These are phyloP conservation scores for Exophiala dermatitidis DNA, from an alignment of 2,329 filamentous ascomycete genomes.

Conservation along the genomic window DNA sequence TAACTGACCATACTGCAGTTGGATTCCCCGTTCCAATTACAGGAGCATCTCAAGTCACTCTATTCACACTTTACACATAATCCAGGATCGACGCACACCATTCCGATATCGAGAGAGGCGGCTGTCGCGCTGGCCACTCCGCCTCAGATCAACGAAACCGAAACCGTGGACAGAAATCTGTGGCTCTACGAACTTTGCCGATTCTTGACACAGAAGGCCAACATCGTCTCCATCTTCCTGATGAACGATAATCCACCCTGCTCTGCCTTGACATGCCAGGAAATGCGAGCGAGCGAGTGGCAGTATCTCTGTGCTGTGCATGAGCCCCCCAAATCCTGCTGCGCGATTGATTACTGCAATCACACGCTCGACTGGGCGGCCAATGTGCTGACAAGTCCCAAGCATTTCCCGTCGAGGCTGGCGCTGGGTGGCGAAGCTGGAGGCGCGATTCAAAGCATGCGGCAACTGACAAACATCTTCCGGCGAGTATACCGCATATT, in stretches of 20 bases:
- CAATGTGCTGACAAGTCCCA: constrained; percentile 86
- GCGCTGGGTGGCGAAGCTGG: constrained; percentile 45
- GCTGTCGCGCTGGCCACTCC: constrained; percentile 71
- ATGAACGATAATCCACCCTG: constrained; percentile 87
- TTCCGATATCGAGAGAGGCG: constrained; percentile 67
- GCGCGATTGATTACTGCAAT: constrained; percentile 97
- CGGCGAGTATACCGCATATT: constrained; percentile 92
- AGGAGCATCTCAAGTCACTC: constrained; percentile 90
- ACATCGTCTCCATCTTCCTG: constrained; percentile 84
- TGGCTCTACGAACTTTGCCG: constrained; percentile 98
- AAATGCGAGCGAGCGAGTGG: constrained; percentile 99
- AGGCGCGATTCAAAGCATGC: constrained; percentile 40
- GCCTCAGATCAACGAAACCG: constrained; percentile 48
- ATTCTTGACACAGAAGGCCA: constrained; percentile 90
- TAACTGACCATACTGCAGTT: constrained; percentile 52
- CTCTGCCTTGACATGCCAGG: constrained; percentile 80
- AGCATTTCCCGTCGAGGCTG: constrained; percentile 87
- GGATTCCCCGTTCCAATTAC: constrained; percentile 92
- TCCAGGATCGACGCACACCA: constrained; percentile 46
- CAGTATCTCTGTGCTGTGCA: constrained; percentile 98
- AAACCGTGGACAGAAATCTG: constrained; percentile 65
- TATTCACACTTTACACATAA: constrained; percentile 73
- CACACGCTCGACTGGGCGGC: constrained; percentile 98
- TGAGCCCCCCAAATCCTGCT: constrained; percentile 92
- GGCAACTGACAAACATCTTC: constrained; percentile 88